Percentiles rank a stretch among this genome's conserved stretches.
These are phyloP conservation scores for Saccharomyces uvarum DNA, from an alignment of 1,139 yeast species.

Conservation along the genomic window DNA sequence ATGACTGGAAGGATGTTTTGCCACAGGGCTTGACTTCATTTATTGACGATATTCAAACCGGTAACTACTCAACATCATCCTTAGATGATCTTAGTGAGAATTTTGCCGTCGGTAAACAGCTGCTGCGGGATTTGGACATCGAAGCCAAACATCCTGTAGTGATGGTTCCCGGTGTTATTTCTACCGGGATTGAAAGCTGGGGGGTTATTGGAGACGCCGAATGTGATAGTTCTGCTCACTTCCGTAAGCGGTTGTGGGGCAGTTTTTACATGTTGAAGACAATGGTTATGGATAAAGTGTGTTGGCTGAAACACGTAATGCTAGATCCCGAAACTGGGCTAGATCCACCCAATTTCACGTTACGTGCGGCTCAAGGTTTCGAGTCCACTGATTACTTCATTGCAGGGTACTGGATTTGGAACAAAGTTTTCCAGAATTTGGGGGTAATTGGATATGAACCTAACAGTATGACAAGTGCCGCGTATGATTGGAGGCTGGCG, in stretches of 20 bases:
- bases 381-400: conserved; percentile 95
- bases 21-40: conserved; percentile 61
- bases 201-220: conserved; percentile 63
- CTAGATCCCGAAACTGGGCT: conserved; percentile 85
- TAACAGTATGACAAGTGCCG: conserved; percentile 79
- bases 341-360: conserved; percentile 73
- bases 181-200: conserved; percentile 95
- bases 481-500: conserved; percentile 94
- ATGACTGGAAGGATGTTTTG: conserved; percentile 59
- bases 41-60: conserved; percentile 46
- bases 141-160: conserved; percentile 67
- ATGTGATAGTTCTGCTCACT: conserved; percentile 78
- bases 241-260: conserved; percentile 92
- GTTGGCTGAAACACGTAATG: conserved; percentile 90
- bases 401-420: conserved; percentile 99
- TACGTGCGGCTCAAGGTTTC: conserved; percentile 92
- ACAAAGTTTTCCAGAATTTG: conserved; percentile 81
- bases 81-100: conserved; percentile 59
- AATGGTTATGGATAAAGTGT: conserved; percentile 82
- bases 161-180: conserved; percentile 91
- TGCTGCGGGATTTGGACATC: conserved; percentile 46
- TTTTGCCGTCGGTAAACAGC: conserved; percentile 76
- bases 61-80: conserved; percentile 15
- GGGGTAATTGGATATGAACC: conserved; percentile 94
- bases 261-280: conserved; percentile 90